A percentile compares a stretch with the other conserved stretches of the same genome.
These are phyloP conservation scores for Xerocomellus chrysenteron DNA, from an alignment of 768 basidiomycete species.

Conservation along the genomic window DNA sequence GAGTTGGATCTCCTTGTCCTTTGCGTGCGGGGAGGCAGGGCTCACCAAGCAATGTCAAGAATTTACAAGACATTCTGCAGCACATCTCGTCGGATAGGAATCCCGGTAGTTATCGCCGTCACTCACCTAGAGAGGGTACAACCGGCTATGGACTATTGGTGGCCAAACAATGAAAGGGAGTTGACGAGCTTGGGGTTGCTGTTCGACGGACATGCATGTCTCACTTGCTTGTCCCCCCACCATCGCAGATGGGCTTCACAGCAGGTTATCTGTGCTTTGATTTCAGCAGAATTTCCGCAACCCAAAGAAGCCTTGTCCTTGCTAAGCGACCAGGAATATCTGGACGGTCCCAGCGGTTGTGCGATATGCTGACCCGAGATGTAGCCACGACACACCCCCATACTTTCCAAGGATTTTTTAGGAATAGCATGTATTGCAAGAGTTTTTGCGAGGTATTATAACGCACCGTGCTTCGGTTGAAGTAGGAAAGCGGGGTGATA, in stretches of 20 bases:
- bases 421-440: no score
- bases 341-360: not conserved
- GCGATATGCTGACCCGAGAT: slow-evolving; percentile 14
- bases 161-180: slow-evolving; percentile 18
- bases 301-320: not conserved
- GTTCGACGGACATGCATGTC: slow-evolving; percentile 30
- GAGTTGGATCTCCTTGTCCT: slow-evolving; percentile 23
- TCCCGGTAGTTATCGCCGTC: slow-evolving; percentile 36
- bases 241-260: slow-evolving; percentile 13
- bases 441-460: no score
- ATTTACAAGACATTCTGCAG: slow-evolving; percentile 26
- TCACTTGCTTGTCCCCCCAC: slow-evolving; percentile 14
- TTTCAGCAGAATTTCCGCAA: slow-evolving; percentile 1
- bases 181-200: slow-evolving; percentile 14
- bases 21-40: slow-evolving; percentile 18
- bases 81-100: slow-evolving; percentile 30
- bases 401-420: no score
- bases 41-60: not conserved
- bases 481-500: no score
- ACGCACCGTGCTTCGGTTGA: no score
- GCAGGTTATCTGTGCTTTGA: slow-evolving; percentile 4
- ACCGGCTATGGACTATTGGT: slow-evolving; percentile 31
- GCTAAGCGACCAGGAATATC: not conserved
- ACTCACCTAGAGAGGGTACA: slow-evolving; percentile 35
- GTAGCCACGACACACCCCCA: no score